phyloP scores from a whole-genome alignment of 352 stramenopile genomes.

The Albugo laibachii region DNA sequence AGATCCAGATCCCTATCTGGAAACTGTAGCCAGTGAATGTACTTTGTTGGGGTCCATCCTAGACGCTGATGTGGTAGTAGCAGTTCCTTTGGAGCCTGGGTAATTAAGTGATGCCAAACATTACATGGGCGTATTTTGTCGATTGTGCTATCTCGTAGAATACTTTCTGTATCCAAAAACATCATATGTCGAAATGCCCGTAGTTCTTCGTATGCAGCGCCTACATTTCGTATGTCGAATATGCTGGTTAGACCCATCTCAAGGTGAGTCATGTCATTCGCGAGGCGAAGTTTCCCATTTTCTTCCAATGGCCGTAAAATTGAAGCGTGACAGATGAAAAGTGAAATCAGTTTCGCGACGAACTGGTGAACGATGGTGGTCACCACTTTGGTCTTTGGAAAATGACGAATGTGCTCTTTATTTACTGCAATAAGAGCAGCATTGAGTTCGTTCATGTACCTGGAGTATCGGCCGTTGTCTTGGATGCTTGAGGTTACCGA shows the following conservation, averaged over 20 bases:
- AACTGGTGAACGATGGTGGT: conserved; percentile 40
- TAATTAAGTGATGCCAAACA: conserved; percentile 70
- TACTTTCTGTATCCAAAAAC: conserved; percentile 39
- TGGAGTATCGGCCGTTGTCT: conserved; percentile 12
- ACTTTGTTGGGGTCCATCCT: conserved; percentile 44
- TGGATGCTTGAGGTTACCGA: not conserved
- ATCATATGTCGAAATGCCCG: conserved; percentile 67
- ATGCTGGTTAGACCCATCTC: conserved; percentile 47
- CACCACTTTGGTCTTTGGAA: conserved; percentile 29
- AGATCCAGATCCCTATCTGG: conserved; percentile 6
- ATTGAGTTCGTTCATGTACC: conserved; percentile 66
- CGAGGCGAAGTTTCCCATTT: conserved; percentile 51
- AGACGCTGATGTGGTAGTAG: conserved; percentile 61
- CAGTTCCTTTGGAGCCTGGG: conserved; percentile 38
- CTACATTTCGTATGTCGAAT: conserved; percentile 21
- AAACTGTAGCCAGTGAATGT: conserved; percentile 65
- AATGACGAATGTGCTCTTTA: conserved; percentile 48
- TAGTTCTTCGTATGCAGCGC: conserved; percentile 47
- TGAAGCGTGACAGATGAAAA: conserved; percentile 58
- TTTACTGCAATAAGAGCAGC: conserved; percentile 36
- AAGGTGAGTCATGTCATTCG: conserved; percentile 71
- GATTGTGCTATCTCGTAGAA: conserved; percentile 44
- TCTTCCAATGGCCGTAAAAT: conserved; percentile 55
- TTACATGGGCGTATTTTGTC: conserved; percentile 73
- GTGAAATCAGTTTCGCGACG: conserved; percentile 40